Evolutionary conservation across 2,329 filamentous ascomycete species (phyloP).

Genomic region (Scedosporium minutisporum): DNA sequence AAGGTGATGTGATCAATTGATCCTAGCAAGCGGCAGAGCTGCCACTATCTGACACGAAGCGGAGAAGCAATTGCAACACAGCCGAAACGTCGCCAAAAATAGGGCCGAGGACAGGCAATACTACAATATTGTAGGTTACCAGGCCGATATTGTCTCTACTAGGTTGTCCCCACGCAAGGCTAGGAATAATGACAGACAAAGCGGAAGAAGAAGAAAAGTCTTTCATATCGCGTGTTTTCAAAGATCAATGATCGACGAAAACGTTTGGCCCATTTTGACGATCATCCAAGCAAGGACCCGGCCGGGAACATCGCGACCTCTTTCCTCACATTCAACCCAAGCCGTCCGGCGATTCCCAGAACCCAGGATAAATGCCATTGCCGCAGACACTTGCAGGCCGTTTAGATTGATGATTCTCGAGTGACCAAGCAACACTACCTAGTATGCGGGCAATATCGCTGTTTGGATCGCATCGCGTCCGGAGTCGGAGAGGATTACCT

Average conservation of each 20-base stretch:
- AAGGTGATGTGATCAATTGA: not conserved
- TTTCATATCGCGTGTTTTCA: not conserved
- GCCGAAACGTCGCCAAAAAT: not conserved
- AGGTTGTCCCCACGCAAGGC: too few species aligned
- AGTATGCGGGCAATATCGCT: not conserved
- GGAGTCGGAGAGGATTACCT: not conserved
- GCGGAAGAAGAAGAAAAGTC: not conserved
- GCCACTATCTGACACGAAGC: not conserved
- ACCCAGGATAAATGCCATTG: not conserved
- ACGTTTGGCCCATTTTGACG: not conserved
- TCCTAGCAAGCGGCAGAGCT: not conserved
- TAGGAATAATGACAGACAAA: too few species aligned
- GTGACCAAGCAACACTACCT: not conserved
- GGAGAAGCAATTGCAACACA: not conserved
- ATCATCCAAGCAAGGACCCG: not conserved
- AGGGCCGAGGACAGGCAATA: not conserved
- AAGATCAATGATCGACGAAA: not conserved
- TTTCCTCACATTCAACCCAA: not conserved
- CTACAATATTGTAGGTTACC: too few species aligned
- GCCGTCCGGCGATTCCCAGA: not conserved
- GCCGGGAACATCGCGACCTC: too few species aligned
- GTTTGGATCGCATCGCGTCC: not conserved
- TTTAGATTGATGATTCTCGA: not conserved
- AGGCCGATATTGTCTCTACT: too few species aligned
- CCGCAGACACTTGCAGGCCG: not conserved